These are phyloP conservation scores for Lyophyllum decastes DNA, from an alignment of 768 basidiomycete genomes.

Conservation along the genomic window DNA sequence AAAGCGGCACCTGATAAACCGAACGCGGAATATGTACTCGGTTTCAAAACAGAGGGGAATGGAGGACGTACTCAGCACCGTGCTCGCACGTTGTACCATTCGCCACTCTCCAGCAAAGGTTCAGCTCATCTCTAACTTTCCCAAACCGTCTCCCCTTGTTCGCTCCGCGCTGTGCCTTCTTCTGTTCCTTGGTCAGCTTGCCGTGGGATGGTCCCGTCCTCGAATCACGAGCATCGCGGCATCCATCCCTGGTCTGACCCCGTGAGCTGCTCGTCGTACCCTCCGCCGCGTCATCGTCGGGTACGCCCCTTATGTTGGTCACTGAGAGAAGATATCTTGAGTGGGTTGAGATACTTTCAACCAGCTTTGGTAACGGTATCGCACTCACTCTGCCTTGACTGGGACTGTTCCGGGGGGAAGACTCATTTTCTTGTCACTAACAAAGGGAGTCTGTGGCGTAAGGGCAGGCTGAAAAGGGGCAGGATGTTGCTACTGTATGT, in stretches of 20 bases:
- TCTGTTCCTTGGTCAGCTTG: constrained; percentile 61
- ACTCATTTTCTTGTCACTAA: background rate
- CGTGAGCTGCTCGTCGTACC: constrained; percentile 45
- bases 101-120: constrained; percentile 83
- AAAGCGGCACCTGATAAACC: constrained; percentile 62
- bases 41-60: background rate
- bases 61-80: constrained; percentile 56
- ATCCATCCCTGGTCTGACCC: constrained; percentile 23
- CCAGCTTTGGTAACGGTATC: background rate
- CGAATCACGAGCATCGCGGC: constrained; percentile 19
- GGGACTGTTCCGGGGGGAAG: constrained; percentile 34
- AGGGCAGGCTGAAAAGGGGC: background rate
- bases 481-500: no score
- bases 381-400: constrained; percentile 39
- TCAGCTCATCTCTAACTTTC: constrained; percentile 75
- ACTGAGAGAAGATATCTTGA: constrained; percentile 34
- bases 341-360: background rate
- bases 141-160: constrained; percentile 85
- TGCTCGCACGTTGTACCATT: constrained; percentile 70
- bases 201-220: constrained; percentile 28
- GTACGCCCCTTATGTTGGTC: constrained; percentile 20
- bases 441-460: background rate
- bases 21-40: background rate
- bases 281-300: constrained; percentile 59
- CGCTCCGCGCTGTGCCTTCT: constrained; percentile 73